These are phyloP conservation scores for Botrytis paeoniae DNA, from an alignment of 2,329 filamentous ascomycete genomes.

Conservation along the genomic window DNA sequence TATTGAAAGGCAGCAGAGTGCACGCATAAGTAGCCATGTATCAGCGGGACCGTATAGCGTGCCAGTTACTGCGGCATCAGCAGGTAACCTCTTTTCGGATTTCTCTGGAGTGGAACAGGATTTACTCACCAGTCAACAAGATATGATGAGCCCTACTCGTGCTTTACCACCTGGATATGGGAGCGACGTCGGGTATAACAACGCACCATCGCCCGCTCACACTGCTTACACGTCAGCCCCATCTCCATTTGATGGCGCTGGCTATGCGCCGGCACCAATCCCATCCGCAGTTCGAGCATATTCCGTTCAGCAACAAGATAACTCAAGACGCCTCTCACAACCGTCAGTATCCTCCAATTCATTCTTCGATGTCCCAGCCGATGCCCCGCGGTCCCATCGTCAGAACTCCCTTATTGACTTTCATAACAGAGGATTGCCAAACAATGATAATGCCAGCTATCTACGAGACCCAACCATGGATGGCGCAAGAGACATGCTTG, in stretches of 20 bases:
- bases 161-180: constrained; percentile 64
- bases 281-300: constrained; percentile 46
- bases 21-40: constrained; percentile 55
- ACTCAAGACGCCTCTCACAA: constrained; percentile 71
- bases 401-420: constrained; percentile 65
- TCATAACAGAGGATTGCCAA: constrained; percentile 56
- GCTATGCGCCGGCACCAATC: constrained; percentile 66
- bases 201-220: constrained; percentile 53
- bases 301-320: constrained; percentile 52
- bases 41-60: constrained; percentile 69
- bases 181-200: constrained; percentile 61
- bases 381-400: constrained; percentile 42
- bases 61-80: constrained; percentile 68
- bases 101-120: constrained; percentile 56
- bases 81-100: constrained; percentile 61
- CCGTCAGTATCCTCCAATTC: constrained; percentile 67
- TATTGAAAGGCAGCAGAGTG: constrained; percentile 54
- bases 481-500: constrained; percentile 90
- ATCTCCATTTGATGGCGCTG: constrained; percentile 71
- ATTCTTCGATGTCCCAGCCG: constrained; percentile 41
- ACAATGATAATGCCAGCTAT: constrained; percentile 59
- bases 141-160: constrained; percentile 65
- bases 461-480: constrained; percentile 74
- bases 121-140: constrained; percentile 71
- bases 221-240: constrained; percentile 41